Evolutionary conservation across 2,329 filamentous ascomycete species (phyloP), one percentile per base, ranked within the genome.

Genomic region (Clarireedia hainanense): DNA sequence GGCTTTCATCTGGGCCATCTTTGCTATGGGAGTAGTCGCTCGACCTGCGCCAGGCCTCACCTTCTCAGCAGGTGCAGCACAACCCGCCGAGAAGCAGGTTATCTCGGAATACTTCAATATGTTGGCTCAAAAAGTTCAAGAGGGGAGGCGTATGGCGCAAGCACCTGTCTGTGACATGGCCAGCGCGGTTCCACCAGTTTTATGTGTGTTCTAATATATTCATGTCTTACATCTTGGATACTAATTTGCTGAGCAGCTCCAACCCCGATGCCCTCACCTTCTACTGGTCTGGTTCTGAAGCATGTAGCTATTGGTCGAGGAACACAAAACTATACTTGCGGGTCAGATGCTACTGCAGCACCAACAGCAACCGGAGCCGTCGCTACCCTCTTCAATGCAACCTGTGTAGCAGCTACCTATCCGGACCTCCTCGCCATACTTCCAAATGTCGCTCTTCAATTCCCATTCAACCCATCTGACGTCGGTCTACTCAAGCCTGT

Each of bases 311-410:
- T 96, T 60, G 92, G 92, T 65, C 85, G 89, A 46, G 92, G 92
- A 58, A 94, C 88, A 6, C 85, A 96, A 74, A 96, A 96, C 79
- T 97, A 96, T 76, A 95, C 89, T 51, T 96, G 92, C 76, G 76
- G 80, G 57, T 74, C 78, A 53, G 80, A 86, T 63, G 68, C 80
- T 1, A 80, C 79, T 3, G 79, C 82, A 0, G 73, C 73, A 0
- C 91, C 92, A 14, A 76, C 75, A 9, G 77, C 84, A 17, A 71
- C 76, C 50, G 92, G 92, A 60, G 92, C 92, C 53, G 68, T 89
- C 0, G 92, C 92, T 54, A 85, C 82, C 1, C 88, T 97, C 65
- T 96, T 88, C 83, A 91, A 96, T 73, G 88, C 85, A 57, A 88
- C 84, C 63, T 96, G 92, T 73, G 72, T 92, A 36, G 87, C 86